These are phyloP conservation scores for Lepiota venenata DNA, from an alignment of 768 basidiomycete genomes.

Conservation along the genomic window DNA sequence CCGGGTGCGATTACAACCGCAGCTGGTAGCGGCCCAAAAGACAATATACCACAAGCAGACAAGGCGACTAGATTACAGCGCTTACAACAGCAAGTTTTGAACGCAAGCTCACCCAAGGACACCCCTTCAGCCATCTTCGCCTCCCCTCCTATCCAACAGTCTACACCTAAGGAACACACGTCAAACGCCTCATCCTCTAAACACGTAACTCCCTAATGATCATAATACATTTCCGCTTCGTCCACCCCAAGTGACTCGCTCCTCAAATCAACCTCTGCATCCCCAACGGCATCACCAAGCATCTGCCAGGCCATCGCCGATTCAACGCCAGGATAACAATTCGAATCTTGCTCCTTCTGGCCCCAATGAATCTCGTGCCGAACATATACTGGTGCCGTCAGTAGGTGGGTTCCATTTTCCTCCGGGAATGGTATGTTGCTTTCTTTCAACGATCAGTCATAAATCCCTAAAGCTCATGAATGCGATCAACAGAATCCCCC, in stretches of 20 bases:
- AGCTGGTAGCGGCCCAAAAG: neutral
- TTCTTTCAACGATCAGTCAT: constrained; percentile 13
- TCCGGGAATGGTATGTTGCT: constrained; percentile 37
- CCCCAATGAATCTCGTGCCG: constrained; percentile 1
- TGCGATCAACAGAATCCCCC: constrained; percentile 11
- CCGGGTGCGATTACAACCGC: neutral
- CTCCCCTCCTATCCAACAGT: constrained; percentile 3
- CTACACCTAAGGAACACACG: neutral
- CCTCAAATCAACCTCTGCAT: constrained; percentile 9
- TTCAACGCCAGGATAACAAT: constrained; percentile 20
- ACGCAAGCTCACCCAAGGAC: constrained; percentile 5
- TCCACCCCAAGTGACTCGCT: neutral
- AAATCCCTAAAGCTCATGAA: neutral
- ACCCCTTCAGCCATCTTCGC: neutral
- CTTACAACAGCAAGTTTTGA: constrained; percentile 3
- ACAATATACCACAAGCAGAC: neutral
- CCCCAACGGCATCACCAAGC: constrained; percentile 19
- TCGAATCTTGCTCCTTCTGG: constrained; percentile 3
- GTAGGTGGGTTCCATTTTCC: constrained; percentile 51
- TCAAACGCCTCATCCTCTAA: constrained; percentile 9
- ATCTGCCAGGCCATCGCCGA: constrained; percentile 11
- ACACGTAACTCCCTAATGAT: neutral
- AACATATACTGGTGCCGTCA: constrained; percentile 30
- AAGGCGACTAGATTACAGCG: constrained; percentile 1
- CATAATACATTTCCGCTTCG: constrained; percentile 4